Evolutionary conservation across 257 asterid species (phyloP).

Genomic region (Verbena officinalis): DNA sequence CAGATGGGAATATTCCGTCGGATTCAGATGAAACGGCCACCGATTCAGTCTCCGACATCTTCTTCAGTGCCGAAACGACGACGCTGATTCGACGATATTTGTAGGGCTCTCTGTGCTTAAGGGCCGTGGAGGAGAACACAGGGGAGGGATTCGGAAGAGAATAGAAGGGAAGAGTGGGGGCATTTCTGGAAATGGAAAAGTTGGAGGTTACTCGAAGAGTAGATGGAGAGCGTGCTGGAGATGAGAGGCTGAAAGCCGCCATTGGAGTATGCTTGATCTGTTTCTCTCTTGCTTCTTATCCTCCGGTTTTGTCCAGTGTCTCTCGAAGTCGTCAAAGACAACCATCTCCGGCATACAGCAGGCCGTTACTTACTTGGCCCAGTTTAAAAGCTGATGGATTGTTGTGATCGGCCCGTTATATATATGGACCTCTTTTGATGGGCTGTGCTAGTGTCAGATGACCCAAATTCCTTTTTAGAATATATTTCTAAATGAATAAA

Average conservation of each 20-base stretch:
- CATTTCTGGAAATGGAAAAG: conserved; percentile 35
- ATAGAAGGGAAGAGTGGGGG: conserved; percentile 39
- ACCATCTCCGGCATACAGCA: not conserved
- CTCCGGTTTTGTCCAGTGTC: conserved; percentile 24
- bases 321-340: not conserved
- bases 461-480: too few species aligned
- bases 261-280: not conserved
- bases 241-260: conserved; percentile 17
- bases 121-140: conserved; percentile 40
- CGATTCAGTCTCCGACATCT: conserved; percentile 60
- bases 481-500: too few species aligned
- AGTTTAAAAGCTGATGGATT: too few species aligned
- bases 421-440: not conserved
- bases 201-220: conserved; percentile 32
- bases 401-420: too few species aligned
- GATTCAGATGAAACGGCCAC: conserved; percentile 56
- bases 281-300: conserved; percentile 3
- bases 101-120: conserved; percentile 27
- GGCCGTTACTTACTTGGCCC: too few species aligned
- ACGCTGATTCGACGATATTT: conserved; percentile 38
- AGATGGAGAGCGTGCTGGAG: conserved; percentile 7
- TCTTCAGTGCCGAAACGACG: conserved; percentile 70
- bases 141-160: conserved; percentile 43
- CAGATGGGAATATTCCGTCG: conserved; percentile 56
- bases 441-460: not conserved